Evolutionary conservation across 805 yeast genomes (phyloP).

Genomic region (Monosporozyma servazzii): DNA sequence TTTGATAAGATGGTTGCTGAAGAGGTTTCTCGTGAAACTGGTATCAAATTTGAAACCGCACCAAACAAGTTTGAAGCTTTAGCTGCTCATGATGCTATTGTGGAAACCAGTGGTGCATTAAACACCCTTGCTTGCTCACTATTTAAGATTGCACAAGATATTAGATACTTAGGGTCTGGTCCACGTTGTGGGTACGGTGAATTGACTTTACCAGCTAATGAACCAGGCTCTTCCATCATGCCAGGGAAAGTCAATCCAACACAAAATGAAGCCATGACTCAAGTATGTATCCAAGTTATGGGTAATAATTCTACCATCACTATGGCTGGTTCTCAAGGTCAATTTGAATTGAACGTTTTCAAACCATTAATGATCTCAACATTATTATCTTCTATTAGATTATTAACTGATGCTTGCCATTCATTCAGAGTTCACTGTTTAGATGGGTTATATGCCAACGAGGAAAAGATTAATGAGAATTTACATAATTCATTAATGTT

Average conservation of each 20-base stretch:
- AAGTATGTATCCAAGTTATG: conserved; percentile 96
- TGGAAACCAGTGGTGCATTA: conserved; percentile 94
- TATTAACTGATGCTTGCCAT: conserved; percentile 78
- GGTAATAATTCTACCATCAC: conserved; percentile 95
- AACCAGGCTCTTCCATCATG: conserved; percentile 99
- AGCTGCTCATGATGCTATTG: conserved; percentile 98
- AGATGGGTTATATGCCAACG: conserved; percentile 86
- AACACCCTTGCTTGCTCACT: conserved; percentile 90
- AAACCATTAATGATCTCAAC: conserved; percentile 93
- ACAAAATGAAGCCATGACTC: conserved; percentile 96
- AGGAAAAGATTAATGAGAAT: conserved; percentile 74
- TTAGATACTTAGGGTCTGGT: conserved; percentile 96
- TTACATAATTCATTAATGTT: conserved; percentile 94
- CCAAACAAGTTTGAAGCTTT: conserved; percentile 98
- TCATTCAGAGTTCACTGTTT: conserved; percentile 94
- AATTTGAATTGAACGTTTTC: conserved; percentile 95
- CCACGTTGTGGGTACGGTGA: conserved; percentile 99
- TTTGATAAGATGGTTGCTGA: conserved; percentile 82
- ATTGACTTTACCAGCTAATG: conserved; percentile 90
- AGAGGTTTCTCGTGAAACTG: conserved; percentile 78
- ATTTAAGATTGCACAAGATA: conserved; percentile 95
- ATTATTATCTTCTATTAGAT: conserved; percentile 77
- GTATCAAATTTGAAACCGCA: conserved; percentile 83
- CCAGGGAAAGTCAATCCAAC: conserved; percentile 99
- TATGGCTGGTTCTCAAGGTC: conserved; percentile 97